These are phyloP conservation scores for Drechslerella dactyloides DNA, from an alignment of 2,329 filamentous ascomycete species.

Conservation along the genomic window DNA sequence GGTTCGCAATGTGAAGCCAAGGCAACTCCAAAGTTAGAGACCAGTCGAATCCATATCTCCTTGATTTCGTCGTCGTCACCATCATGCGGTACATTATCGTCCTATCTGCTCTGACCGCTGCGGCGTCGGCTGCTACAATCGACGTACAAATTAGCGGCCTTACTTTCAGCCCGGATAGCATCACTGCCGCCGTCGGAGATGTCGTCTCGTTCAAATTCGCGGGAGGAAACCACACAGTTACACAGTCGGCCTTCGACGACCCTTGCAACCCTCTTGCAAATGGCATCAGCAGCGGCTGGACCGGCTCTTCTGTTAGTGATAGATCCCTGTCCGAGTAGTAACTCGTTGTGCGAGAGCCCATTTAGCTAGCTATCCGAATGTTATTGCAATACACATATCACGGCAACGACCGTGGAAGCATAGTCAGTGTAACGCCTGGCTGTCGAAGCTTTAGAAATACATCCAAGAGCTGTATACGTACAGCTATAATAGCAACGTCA, in stretches of 20 bases:
- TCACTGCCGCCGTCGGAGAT: conserved; percentile 58
- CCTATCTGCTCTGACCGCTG: background rate
- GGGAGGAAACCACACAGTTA: conserved; percentile 73
- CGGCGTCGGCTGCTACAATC: background rate
- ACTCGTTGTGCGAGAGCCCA: too few relatives aligned
- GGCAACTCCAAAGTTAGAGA: background rate
- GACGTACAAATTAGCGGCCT: background rate
- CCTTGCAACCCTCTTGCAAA: conserved; percentile 69
- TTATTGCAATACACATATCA: too few relatives aligned
- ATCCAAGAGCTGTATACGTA: too few relatives aligned
- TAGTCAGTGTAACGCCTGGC: too few relatives aligned
- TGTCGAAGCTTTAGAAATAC: too few relatives aligned
- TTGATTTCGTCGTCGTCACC: conserved; percentile 4
- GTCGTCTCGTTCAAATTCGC: background rate
- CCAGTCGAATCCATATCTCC: too few relatives aligned
- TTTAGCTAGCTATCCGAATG: too few relatives aligned
- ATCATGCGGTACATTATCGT: background rate
- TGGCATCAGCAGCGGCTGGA: conserved; percentile 8
- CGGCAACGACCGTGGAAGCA: too few relatives aligned
- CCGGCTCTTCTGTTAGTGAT: background rate
- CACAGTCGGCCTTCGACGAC: conserved; percentile 74
- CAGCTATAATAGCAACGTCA: too few relatives aligned
- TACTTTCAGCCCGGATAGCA: background rate
- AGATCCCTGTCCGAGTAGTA: too few relatives aligned
- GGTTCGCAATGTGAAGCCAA: too few relatives aligned